Evolutionary conservation across 306 rosid genomes (phyloP), one percentile per base, ranked within the genome.

Genomic region (Trifolium fragiferum): DNA sequence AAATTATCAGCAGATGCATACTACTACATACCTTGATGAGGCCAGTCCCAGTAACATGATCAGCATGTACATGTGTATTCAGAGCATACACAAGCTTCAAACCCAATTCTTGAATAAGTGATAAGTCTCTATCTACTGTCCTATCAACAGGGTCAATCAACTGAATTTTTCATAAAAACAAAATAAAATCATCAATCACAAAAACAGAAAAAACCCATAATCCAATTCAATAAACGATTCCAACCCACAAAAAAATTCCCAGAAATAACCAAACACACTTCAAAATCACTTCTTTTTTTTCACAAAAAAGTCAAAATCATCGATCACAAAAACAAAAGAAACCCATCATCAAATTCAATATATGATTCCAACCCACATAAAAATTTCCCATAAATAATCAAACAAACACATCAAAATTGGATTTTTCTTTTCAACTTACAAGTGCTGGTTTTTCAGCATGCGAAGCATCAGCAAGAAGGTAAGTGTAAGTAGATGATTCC

Each of bases 1-100:
- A 11, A 44, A 13, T 44, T 14, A 57, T 6, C n/a, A 57, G 7
- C 19, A 70, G 6, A 32, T 60, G 20, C 62, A 71, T 30, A 88
- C 93, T 18, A 8, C 32, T 14, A 30, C 43, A 60, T 60, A 60
- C 66, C 99, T 95, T 95, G 13, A 95, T 80, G 18, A 89, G 90
- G 54, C 98, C 99, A 75, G 91, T 89, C 10, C 99, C 99, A 40
- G 98, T 95, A 15, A 95, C 89, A 86, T 95, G 99, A 78, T 95
- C 99, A n/a, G 99, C 98, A 73, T 95, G 99, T 46, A 95, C 97
- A 83, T 92, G 99, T 21, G 99, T 95, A 84, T 95, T 95, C 86
- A 90, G 53, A 72, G 97, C 99, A 64, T 86, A 92, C 27, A 92
- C 81, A 55, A 92, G 88, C 79, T 84, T 87, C 82, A 95, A 53